Base-by-base conservation (phyloP, 2,329 filamentous ascomycete genomes). In the Ophidiomyces ophidiicola region DNA sequence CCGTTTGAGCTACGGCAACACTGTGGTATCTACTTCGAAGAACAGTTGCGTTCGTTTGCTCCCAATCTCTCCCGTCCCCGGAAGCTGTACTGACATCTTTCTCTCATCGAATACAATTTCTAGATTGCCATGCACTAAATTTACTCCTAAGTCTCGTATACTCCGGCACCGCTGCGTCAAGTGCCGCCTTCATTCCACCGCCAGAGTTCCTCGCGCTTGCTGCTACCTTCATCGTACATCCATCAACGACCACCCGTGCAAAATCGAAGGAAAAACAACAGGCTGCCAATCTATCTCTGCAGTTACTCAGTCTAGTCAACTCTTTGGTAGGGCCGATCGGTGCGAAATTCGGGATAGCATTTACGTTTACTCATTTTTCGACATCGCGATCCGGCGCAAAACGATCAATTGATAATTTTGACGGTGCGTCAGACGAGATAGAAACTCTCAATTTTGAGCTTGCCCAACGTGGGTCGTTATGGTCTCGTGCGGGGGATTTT, bases 171-270 rank as follows among this genome's bases (percentile, higher is more conserved):
- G 45, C 52, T 52, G 55, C 52, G 58, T 53, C 53, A 7, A 62
- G 60, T 21, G 66, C 74, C 1, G 72, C 73, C 7, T 72, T 72
- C 42, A 61, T 85, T 12, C 82, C 88, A 1, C 74, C 81, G 2
- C 70, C 80, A 0, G 72, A 75, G 41, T 78, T 88, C 47, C 67
- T 96, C 17, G 78, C 82, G 5, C 67, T 94, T 6, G 71, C 86
- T n/a, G 76, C 71, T 30, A 90, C 84, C 1, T 67, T 94, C n/a
- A 61, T 79, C n/a, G 72, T 90, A 10, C 85, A 94, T 52, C 88
- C 88, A 0, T 63, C 67, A 17, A 74, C 82, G 47, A 94, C 87
- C 1, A 90, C 79, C 2, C 76, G 82, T 35, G 72, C 80, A 3
- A 68, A 71, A 19, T 72, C 75, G 6, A 52, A 63, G 8, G 76